Percentiles rank a stretch among this genome's conserved stretches.
Evolutionary conservation across 495 filamentous ascomycete genomes (phyloP).

Genomic region (Talaromyces thailandensis): DNA sequence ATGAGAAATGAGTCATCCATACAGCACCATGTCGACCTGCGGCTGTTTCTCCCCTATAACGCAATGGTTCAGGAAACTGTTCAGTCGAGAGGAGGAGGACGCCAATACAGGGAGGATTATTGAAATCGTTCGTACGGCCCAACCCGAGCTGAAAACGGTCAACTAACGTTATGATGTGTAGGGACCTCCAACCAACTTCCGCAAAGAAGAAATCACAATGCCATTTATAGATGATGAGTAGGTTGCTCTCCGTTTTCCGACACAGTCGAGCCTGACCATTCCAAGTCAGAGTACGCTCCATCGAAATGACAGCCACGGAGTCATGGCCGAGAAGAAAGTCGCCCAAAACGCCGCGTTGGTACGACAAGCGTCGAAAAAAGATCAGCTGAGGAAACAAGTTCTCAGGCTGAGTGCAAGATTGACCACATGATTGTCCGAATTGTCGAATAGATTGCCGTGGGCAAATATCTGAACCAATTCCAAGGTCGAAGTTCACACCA

Average conservation of each 20-base stretch:
- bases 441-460: background rate
- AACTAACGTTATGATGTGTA: no score
- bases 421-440: background rate
- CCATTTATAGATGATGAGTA: slow-evolving; percentile 38
- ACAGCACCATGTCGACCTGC: background rate
- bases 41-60: slow-evolving; percentile 30
- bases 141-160: background rate
- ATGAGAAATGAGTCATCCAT: background rate
- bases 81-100: slow-evolving; percentile 15
- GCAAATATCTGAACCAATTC: background rate
- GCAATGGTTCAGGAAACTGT: slow-evolving; percentile 28
- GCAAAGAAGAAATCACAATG: slow-evolving; percentile 34
- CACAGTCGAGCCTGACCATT: slow-evolving; percentile 21
- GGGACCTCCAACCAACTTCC: slow-evolving; percentile 37
- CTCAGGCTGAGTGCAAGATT: slow-evolving; percentile 25
- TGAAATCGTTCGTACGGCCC: slow-evolving; percentile 31
- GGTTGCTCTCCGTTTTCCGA: slow-evolving; percentile 18
- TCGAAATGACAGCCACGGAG: slow-evolving; percentile 23
- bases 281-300: slow-evolving; percentile 27
- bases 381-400: slow-evolving; percentile 24
- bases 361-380: slow-evolving; percentile 20
- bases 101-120: slow-evolving; percentile 13
- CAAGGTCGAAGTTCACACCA: slow-evolving; percentile 21
- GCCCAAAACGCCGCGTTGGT: slow-evolving; percentile 17
- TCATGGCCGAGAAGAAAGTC: slow-evolving; percentile 23